Evolutionary conservation across 1,284 basidiomycete species (phyloP).

Genomic region (Sporisorium iseilematis-ciliati): DNA sequence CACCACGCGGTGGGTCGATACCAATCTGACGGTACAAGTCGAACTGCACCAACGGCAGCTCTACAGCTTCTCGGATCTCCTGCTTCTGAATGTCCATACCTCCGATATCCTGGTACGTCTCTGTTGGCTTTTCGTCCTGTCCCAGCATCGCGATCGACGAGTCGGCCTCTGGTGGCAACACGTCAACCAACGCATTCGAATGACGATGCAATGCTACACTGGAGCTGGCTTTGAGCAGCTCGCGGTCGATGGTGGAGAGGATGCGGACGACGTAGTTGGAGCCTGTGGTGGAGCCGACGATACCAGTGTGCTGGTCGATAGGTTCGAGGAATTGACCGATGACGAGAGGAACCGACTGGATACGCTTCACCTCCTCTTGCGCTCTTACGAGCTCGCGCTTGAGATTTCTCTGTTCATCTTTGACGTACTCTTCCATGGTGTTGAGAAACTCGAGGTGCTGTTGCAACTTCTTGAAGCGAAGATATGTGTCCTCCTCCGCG

Average conservation of each 20-base stretch:
- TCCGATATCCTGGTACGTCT: slow-evolving; percentile 77
- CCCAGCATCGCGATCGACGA: slow-evolving; percentile 83
- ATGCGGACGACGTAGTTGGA: slow-evolving; percentile 99
- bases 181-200: slow-evolving; percentile 98
- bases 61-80: slow-evolving; percentile 98
- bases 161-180: slow-evolving; percentile 97
- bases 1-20: slow-evolving; percentile 96
- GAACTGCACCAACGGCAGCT: slow-evolving; percentile 92
- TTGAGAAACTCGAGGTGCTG: slow-evolving; percentile 69
- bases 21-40: slow-evolving; percentile 99
- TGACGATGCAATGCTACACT: slow-evolving; percentile 98
- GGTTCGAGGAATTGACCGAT: slow-evolving; percentile 99
- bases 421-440: slow-evolving; percentile 81
- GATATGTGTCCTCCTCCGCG: slow-evolving; percentile 64
- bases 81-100: slow-evolving; percentile 99
- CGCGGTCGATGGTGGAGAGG: slow-evolving; percentile 94
- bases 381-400: slow-evolving; percentile 97
- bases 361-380: slow-evolving; percentile 99
- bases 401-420: slow-evolving; percentile 97
- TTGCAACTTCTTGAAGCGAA: slow-evolving; percentile 68
- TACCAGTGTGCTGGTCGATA: slow-evolving; percentile 96
- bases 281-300: slow-evolving; percentile 97
- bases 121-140: slow-evolving; percentile 79
- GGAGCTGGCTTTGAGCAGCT: slow-evolving; percentile 94
- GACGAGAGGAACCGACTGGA: slow-evolving; percentile 98